phyloP scores from a whole-genome alignment of 495 filamentous ascomycete genomes.

The Penicillium antarcticum region DNA sequence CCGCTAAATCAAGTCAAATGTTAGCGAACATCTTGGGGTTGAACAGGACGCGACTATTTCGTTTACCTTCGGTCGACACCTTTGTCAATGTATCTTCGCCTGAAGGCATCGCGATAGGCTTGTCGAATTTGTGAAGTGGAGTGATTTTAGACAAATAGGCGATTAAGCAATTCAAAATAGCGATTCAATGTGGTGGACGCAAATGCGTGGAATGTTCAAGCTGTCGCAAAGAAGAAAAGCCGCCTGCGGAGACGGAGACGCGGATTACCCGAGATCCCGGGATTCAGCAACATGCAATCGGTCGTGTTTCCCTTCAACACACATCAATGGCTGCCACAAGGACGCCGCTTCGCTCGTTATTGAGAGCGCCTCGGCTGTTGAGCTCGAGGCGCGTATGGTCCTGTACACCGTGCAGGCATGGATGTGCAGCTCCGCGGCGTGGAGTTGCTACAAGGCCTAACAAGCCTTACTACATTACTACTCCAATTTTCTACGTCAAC shows the following conservation, averaged over 20 bases:
- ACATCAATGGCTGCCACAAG: constrained; percentile 34
- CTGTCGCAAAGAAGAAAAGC: constrained; percentile 1
- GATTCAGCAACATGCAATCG: constrained; percentile 21
- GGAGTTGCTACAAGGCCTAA: constrained; percentile 36
- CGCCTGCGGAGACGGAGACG: constrained; percentile 31
- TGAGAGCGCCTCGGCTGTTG: constrained; percentile 30
- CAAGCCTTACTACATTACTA: constrained; percentile 95
- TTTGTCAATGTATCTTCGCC: constrained; percentile 42
- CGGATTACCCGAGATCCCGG: constrained; percentile 37
- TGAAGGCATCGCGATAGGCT: constrained; percentile 33
- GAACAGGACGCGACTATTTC: background rate
- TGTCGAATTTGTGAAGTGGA: background rate
- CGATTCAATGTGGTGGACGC: background rate
- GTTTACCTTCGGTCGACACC: constrained; percentile 48
- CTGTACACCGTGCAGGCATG: constrained; percentile 27
- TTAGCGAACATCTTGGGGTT: constrained; percentile 5
- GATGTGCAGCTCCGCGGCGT: constrained; percentile 20
- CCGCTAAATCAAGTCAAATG: constrained; percentile 27
- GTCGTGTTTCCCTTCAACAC: constrained; percentile 10
- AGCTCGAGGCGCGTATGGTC: constrained; percentile 29
- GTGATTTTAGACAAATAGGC: too few species aligned
- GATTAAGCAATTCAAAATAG: background rate
- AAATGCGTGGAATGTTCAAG: background rate
- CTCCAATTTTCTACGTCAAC: constrained; percentile 99
- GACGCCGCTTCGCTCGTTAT: constrained; percentile 28